Percentiles rank a stretch among this genome's conserved stretches.
Conservation (phyloP, 2,329 filamentous ascomycete genomes). For the Cyphellophora europaea region DNA sequence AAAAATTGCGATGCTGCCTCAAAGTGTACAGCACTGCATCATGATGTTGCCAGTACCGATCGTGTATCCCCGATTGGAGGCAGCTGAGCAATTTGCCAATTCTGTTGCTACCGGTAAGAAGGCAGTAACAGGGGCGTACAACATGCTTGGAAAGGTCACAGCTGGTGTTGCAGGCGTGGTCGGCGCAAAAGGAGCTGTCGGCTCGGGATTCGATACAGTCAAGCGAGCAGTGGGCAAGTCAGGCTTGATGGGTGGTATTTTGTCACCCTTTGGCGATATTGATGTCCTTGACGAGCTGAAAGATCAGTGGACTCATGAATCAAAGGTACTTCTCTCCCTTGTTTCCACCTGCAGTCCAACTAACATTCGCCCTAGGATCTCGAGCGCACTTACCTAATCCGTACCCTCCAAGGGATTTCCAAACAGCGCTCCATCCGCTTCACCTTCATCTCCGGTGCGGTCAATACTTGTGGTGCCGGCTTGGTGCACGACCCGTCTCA, state of each 20-base stretch:
- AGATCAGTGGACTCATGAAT: constrained; percentile 97
- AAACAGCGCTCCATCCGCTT: constrained; percentile 93
- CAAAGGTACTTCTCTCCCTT: constrained; percentile 50
- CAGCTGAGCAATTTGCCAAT: constrained; percentile 81
- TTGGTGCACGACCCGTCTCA: constrained; percentile 88
- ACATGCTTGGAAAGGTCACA: constrained; percentile 88
- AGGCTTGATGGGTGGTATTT: constrained; percentile 87
- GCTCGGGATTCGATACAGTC: constrained; percentile 84
- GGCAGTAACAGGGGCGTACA: constrained; percentile 92
- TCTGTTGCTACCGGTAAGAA: constrained; percentile 94
- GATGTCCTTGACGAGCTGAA: constrained; percentile 89
- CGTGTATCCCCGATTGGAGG: constrained; percentile 83
- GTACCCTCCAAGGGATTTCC: constrained; percentile 87
- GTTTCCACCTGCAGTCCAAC: not conserved
- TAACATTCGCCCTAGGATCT: constrained; percentile 52
- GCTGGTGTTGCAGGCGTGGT: constrained; percentile 93
- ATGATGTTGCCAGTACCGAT: constrained; percentile 92
- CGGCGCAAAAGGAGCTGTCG: constrained; percentile 85
- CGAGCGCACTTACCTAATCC: constrained; percentile 90
- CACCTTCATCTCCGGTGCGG: constrained; percentile 87
- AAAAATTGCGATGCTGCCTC: constrained; percentile 81
- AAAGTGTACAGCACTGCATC: constrained; percentile 90
- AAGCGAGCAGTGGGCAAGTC: constrained; percentile 96
- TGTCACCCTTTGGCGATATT: constrained; percentile 94
- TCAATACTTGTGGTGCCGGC: constrained; percentile 85